Conservation (phyloP, 148 eudicot genomes). For the Fagopyrum esculentum region DNA sequence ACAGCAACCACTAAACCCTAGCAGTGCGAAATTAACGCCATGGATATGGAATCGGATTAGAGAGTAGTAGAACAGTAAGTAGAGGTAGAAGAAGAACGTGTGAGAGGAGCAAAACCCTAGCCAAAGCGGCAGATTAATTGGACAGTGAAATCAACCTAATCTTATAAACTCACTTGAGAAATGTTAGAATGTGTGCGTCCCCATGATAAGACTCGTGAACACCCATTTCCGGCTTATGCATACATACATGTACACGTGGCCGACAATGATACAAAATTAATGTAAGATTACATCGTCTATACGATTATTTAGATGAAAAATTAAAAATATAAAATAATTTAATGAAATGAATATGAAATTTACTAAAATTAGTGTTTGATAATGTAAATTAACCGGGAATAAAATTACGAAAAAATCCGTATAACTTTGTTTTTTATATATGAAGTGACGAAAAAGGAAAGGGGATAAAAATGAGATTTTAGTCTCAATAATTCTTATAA, state of each 20-base stretch:
- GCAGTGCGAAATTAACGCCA: not conserved
- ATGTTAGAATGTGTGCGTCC: not conserved
- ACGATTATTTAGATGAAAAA: no score
- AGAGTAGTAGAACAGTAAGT: not conserved
- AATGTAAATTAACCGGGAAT: no score
- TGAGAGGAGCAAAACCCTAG: conserved; percentile 5
- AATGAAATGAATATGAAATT: no score
- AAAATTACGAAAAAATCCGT: no score
- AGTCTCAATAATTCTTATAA: no score
- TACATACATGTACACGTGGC: not conserved
- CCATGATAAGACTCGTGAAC: not conserved
- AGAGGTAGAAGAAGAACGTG: not conserved
- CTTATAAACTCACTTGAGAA: not conserved
- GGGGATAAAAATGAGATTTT: no score
- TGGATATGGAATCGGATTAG: not conserved
- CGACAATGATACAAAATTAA: not conserved
- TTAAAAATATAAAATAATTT: no score
- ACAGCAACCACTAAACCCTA: not conserved
- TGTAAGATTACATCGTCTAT: no score
- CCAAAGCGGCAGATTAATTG: not conserved
- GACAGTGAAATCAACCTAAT: not conserved
- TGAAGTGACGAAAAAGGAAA: no score
- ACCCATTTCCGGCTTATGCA: not conserved
- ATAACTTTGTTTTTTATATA: no score
- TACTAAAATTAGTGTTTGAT: no score